Percentiles rank a stretch among this genome's conserved stretches.
phyloP scores from a whole-genome alignment of 495 filamentous ascomycete species.

The Penicillium ucsense region DNA sequence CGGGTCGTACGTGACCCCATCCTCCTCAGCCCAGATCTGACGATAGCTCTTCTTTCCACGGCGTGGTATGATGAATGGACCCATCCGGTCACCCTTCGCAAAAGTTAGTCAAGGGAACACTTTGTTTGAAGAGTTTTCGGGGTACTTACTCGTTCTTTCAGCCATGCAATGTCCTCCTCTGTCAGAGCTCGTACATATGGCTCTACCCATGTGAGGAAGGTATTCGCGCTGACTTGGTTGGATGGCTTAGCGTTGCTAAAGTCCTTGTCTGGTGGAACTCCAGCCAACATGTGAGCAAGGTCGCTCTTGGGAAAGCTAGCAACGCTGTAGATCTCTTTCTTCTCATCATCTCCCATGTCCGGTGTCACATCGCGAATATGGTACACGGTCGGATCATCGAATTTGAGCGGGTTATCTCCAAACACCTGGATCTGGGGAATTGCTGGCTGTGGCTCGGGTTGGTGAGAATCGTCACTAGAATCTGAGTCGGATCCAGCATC shows the following conservation, averaged over 20 bases:
- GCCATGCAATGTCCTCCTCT: constrained; percentile 90
- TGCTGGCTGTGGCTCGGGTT: constrained; percentile 67
- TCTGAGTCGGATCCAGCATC: constrained; percentile 42
- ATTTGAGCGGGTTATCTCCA: constrained; percentile 82
- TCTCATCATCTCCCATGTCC: constrained; percentile 71
- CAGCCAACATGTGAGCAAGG: constrained; percentile 74
- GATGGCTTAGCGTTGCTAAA: constrained; percentile 89
- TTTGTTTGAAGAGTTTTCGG: not conserved
- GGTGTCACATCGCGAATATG: constrained; percentile 68
- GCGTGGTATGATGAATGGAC: constrained; percentile 76
- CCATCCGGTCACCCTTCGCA: constrained; percentile 61
- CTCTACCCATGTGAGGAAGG: constrained; percentile 80
- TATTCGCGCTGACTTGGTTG: constrained; percentile 85
- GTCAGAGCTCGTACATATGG: constrained; percentile 82
- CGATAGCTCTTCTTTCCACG: constrained; percentile 78
- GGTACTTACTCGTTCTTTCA: constrained; percentile 60
- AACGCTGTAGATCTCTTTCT: constrained; percentile 79
- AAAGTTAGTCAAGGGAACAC: not conserved
- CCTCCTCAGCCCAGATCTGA: constrained; percentile 89
- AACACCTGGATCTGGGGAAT: constrained; percentile 73
- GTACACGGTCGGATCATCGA: constrained; percentile 89
- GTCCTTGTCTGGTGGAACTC: constrained; percentile 83
- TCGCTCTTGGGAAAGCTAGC: constrained; percentile 71
- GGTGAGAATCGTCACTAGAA: constrained; percentile 57
- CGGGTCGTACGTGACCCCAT: constrained; percentile 64